Conservation (phyloP, 805 yeast genomes). For the Lipomyces oligophaga region DNA sequence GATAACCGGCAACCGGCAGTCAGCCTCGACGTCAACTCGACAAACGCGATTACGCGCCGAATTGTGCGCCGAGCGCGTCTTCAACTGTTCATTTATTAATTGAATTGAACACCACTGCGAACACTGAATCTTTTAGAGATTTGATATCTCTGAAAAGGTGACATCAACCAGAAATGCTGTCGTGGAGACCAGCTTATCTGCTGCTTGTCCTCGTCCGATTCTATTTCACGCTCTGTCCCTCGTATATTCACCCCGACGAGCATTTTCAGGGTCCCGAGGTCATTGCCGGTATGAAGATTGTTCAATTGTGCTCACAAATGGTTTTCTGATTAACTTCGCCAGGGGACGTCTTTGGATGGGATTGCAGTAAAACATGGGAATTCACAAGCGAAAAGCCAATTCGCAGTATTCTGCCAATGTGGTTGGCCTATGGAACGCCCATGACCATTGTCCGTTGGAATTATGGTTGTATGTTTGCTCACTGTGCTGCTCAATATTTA, state of each 20-base stretch:
- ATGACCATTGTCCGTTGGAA: conserved; percentile 39
- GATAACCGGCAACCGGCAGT: no score
- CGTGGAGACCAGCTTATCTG: conserved; percentile 27
- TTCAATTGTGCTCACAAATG: no score
- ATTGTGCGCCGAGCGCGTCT: no score
- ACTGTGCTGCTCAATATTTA: not conserved
- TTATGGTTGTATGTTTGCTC: conserved; percentile 16
- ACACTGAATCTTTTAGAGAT: no score
- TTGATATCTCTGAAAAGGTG: no score
- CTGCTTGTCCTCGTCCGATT: conserved; percentile 41
- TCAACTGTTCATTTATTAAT: no score
- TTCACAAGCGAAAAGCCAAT: conserved; percentile 56
- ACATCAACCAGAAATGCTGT: no score
- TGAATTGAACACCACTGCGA: no score
- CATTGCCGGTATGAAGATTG: conserved; percentile 42
- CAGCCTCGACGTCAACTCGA: no score
- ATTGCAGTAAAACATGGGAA: conserved; percentile 74
- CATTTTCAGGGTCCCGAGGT: conserved; percentile 90
- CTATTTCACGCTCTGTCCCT: conserved; percentile 59
- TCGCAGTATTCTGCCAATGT: conserved; percentile 67
- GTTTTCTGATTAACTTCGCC: not conserved
- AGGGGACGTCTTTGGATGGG: conserved; percentile 43
- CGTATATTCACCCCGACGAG: conserved; percentile 97
- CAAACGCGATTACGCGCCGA: no score
- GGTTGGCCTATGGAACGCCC: conserved; percentile 64